Percentiles rank a stretch among this genome's conserved stretches.
phyloP scores from a whole-genome alignment of 2,329 filamentous ascomycete species.

The Aspergillus calidoustus region DNA sequence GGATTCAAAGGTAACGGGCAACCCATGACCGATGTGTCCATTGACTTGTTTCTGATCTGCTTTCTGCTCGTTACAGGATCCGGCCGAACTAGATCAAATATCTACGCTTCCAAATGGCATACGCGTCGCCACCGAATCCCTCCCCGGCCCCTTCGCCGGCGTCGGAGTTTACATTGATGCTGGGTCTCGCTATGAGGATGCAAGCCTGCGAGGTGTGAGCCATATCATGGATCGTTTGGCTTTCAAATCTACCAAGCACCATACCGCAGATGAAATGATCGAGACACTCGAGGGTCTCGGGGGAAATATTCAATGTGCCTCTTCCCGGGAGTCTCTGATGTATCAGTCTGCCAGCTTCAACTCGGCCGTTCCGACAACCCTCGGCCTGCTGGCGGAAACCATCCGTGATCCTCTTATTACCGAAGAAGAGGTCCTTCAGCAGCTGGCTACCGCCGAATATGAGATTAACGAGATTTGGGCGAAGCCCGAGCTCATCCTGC shows the following conservation, averaged over 20 bases:
- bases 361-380: constrained; percentile 79
- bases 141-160: constrained; percentile 92
- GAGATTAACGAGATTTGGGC: constrained; percentile 98
- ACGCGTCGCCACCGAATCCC: constrained; percentile 89
- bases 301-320: constrained; percentile 96
- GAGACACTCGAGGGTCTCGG: constrained; percentile 86
- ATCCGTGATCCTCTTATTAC: constrained; percentile 85
- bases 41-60: constrained; percentile 14
- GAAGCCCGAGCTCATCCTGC: constrained; percentile 93
- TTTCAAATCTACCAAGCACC: constrained; percentile 81
- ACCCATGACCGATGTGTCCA: neutral
- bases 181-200: constrained; percentile 90
- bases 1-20: constrained; percentile 37
- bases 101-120: constrained; percentile 91
- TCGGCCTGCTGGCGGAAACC: constrained; percentile 87
- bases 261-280: constrained; percentile 80
- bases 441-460: constrained; percentile 89
- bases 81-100: constrained; percentile 82
- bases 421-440: constrained; percentile 81
- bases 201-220: constrained; percentile 82
- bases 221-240: constrained; percentile 95
- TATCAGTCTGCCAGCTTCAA: constrained; percentile 99
- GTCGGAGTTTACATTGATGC: constrained; percentile 96
- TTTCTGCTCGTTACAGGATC: constrained; percentile 61
- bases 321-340: constrained; percentile 94